A percentile compares a stretch with the other conserved stretches of the same genome.
Evolutionary conservation across 108 stramenopile genomes (phyloP).

Genomic region (Schizochytrium sp.): DNA sequence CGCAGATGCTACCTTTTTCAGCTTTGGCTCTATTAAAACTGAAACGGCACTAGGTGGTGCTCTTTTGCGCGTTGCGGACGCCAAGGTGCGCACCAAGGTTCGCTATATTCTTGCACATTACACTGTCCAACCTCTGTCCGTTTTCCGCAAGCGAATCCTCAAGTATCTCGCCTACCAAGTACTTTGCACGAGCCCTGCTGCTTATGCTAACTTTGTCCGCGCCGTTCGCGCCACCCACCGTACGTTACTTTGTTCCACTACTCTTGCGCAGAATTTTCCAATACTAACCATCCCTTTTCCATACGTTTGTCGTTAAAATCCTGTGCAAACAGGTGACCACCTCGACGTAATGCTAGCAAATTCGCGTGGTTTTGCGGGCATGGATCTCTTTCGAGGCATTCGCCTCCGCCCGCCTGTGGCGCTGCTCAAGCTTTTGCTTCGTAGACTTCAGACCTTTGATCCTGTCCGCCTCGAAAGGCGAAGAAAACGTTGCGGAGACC

Average conservation of each 20-base stretch:
- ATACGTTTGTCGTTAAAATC: neutral
- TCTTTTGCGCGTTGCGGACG: neutral
- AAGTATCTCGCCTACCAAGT: neutral
- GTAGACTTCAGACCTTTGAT: neutral
- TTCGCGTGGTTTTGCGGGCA: neutral
- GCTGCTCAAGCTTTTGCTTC: neutral
- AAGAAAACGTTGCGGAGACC: neutral
- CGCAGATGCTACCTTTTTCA: neutral
- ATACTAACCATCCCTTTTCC: neutral
- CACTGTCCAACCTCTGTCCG: neutral
- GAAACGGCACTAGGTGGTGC: neutral
- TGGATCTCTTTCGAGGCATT: neutral
- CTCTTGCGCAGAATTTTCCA: neutral
- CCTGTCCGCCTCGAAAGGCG: neutral
- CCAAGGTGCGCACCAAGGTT: neutral
- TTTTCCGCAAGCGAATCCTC: neutral
- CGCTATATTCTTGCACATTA: neutral
- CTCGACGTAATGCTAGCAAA: neutral
- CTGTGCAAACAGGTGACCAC: neutral
- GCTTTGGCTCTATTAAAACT: neutral
- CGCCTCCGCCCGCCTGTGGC: neutral
- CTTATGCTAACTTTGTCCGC: neutral
- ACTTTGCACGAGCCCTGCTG: neutral
- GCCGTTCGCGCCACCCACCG: neutral
- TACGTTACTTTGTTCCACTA: neutral